Evolutionary conservation across 2,329 filamentous ascomycete genomes (phyloP).

Genomic region (Calonectria pseudoreteaudii): DNA sequence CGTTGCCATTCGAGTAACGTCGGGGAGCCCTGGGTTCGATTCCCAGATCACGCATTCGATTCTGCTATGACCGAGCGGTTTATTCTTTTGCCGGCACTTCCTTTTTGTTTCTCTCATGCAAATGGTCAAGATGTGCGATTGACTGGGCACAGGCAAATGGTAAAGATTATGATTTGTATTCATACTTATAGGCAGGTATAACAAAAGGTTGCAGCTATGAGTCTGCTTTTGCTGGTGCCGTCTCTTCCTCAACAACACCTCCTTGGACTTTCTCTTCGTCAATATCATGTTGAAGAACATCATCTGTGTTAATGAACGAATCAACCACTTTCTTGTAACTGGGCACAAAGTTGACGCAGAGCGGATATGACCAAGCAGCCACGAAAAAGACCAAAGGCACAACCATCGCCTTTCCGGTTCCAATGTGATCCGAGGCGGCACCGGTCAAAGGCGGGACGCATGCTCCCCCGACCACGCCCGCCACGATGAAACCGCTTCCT

Average conservation of each 20-base stretch:
- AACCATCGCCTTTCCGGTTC: slow-evolving; percentile 72
- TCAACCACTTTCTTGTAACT: slow-evolving; percentile 74
- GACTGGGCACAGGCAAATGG: neutral
- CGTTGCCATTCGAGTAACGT: slow-evolving; percentile 15
- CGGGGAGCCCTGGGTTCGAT: slow-evolving; percentile 20
- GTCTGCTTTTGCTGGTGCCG: neutral
- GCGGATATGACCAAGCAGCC: slow-evolving; percentile 65
- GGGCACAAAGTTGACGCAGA: slow-evolving; percentile 75
- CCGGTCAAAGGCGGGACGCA: slow-evolving; percentile 79
- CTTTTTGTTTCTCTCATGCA: neutral
- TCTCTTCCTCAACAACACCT: slow-evolving; percentile 31
- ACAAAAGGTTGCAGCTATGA: neutral
- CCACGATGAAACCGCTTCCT: slow-evolving; percentile 77
- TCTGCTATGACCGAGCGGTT: neutral
- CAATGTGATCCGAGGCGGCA: slow-evolving; percentile 71
- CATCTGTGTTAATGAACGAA: slow-evolving; percentile 59
- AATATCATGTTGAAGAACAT: slow-evolving; percentile 51
- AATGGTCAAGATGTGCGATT: neutral
- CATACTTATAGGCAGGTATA: no score
- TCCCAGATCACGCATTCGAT: slow-evolving; percentile 15
- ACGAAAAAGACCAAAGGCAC: slow-evolving; percentile 73
- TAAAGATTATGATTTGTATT: neutral
- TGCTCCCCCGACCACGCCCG: slow-evolving; percentile 78
- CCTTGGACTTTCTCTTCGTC: slow-evolving; percentile 45
- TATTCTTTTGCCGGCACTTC: neutral